Percentiles rank a stretch among this genome's conserved stretches.
Conservation (phyloP, 2,329 filamentous ascomycete genomes). For the Arthrobotrys musiformis region DNA sequence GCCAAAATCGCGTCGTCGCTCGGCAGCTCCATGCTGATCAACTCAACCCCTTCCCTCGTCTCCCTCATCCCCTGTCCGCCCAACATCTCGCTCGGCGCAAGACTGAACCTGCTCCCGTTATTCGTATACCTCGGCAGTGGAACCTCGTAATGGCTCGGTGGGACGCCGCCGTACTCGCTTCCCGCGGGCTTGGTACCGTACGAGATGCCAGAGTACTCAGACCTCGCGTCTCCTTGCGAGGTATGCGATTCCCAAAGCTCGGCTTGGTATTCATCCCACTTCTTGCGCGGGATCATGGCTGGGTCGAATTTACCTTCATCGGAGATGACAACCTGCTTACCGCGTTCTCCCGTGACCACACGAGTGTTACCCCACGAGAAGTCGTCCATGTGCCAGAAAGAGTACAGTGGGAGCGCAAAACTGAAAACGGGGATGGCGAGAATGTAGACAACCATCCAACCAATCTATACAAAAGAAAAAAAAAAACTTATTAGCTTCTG, state of each 20-base stretch:
- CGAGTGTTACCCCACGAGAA: constrained; percentile 99
- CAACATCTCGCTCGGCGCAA: constrained; percentile 78
- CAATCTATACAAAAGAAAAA: constrained; percentile 67
- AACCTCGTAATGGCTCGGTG: constrained; percentile 68
- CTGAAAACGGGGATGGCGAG: constrained; percentile 90
- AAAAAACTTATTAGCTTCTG: neutral
- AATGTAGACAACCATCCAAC: constrained; percentile 98
- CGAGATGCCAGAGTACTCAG: constrained; percentile 90
- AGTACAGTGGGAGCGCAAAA: constrained; percentile 87
- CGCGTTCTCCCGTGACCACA: constrained; percentile 92
- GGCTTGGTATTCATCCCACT: constrained; percentile 98
- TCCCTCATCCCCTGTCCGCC: constrained; percentile 67
- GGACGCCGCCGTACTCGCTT: constrained; percentile 66
- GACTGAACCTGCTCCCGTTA: constrained; percentile 75
- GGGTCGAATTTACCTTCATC: constrained; percentile 99
- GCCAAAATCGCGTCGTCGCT: constrained; percentile 88
- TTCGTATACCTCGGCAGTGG: constrained; percentile 67
- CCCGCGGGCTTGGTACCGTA: constrained; percentile 83
- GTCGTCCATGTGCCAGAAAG: constrained; percentile 99
- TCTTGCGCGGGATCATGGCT: constrained; percentile 90
- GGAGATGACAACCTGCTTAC: constrained; percentile 89
- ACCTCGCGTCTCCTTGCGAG: constrained; percentile 77
- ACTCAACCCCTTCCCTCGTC: constrained; percentile 76
- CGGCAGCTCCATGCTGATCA: constrained; percentile 81
- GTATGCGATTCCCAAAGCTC: constrained; percentile 97